Conservation (phyloP, 306 rosid genomes). For the Inga oerstediana region DNA sequence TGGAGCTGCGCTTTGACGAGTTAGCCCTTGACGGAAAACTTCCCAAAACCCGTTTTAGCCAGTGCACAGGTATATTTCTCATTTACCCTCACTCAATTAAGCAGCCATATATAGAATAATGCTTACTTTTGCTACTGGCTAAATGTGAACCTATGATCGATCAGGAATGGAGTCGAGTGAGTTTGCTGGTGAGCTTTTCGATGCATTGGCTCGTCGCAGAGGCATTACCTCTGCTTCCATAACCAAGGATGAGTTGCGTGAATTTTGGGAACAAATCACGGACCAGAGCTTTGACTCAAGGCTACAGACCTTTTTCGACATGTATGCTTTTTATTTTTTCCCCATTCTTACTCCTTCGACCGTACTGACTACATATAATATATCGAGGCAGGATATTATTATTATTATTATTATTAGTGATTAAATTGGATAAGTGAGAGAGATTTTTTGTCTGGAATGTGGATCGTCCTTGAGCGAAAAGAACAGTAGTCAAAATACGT, state of each 20-base stretch:
- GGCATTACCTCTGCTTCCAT: constrained; percentile 66
- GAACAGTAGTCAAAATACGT: not conserved
- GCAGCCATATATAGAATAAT: not conserved
- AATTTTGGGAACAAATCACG: constrained; percentile 86
- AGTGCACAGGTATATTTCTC: constrained; percentile 70
- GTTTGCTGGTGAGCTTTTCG: constrained; percentile 75
- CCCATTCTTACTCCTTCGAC: not conserved
- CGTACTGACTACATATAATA: not conserved
- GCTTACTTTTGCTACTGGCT: not conserved
- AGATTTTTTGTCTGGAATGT: not conserved
- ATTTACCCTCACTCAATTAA: not conserved
- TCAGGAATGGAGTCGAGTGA: constrained; percentile 83
- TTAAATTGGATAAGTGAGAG: not conserved
- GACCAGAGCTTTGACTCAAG: constrained; percentile 88
- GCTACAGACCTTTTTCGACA: constrained; percentile 90
- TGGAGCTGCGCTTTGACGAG: constrained; percentile 62
- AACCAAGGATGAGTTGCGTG: constrained; percentile 60
- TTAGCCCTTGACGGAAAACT: constrained; percentile 57
- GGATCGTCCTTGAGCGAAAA: not conserved
- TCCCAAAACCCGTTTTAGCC: constrained; percentile 67
- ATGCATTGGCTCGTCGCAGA: constrained; percentile 79
- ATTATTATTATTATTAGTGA: no score
- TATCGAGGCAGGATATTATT: not conserved
- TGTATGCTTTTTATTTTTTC: constrained; percentile 45
- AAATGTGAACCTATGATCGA: not conserved